Base-by-base conservation (phyloP, 805 yeast genomes). In the Kazachstania psychrophila region DNA sequence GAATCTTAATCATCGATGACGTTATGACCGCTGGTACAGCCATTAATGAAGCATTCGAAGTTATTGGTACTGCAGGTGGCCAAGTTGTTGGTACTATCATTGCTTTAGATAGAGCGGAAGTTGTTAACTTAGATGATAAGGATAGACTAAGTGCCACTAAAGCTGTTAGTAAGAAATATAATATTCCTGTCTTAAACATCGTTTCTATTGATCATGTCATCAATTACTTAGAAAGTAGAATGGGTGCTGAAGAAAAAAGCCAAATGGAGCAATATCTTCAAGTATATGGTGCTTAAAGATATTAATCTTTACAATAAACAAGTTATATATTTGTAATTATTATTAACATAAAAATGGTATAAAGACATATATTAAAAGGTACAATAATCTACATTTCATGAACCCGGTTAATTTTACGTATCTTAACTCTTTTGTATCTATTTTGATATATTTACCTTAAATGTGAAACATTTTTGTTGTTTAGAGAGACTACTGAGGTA, bases 21-120 rank as follows among this genome's bases (percentile, higher is more conserved):
- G 96, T 92, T 29, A 88, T 89, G 79, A 89, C 97, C 42, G 97
- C 97, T 1, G 98, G 98, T 28, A 92, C 97, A 41, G 97, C 98
- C 34, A 87, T 88, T 58, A 82, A 82, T 51, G 97, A 92, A 64
- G 96, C 97, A 0, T 82, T 84, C 51, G 75, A 71, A 33, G 81
- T 92, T 52, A 86, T 92, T 49, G 61, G 52, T 5, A 62, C 64
- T 18, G 89, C 77, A 47, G 66, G 73, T 24, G 98, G 96, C 33
- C 53, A 64, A 11, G 80, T 86, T 16, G 83, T 77, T 32, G 97
- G 94, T 7, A 75, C 86, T 39, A 79, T 87, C 42, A 84, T 92
- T 54, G 95, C 96, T 6, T 73, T 92, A 48, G 98, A 92, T 61
- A 79, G 98, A 69, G 94, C 88, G 68, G 98, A 92, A 65, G 78